Percentiles rank a stretch among this genome's conserved stretches.
Evolutionary conservation across 768 basidiomycete genomes (phyloP).

Genomic region (Boletales sp.): DNA sequence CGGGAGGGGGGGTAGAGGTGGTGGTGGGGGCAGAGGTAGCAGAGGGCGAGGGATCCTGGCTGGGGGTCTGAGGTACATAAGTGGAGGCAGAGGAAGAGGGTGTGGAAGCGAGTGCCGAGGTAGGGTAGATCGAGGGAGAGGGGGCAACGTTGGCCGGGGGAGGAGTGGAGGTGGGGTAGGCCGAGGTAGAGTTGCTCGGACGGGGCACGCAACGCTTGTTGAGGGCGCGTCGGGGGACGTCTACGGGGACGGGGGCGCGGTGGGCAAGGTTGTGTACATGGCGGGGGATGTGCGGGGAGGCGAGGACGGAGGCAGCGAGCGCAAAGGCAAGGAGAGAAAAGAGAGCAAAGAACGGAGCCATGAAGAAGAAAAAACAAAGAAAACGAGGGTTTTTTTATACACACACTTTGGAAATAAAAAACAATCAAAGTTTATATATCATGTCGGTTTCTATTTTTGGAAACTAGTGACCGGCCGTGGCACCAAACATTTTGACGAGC

Average conservation of each 20-base stretch:
- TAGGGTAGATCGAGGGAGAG: not conserved
- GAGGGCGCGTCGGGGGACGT: slow-evolving; percentile 18
- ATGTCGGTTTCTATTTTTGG: not conserved
- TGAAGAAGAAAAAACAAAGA: slow-evolving; percentile 4
- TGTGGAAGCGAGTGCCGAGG: not conserved
- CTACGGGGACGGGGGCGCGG: slow-evolving; percentile 7
- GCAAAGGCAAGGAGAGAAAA: slow-evolving; percentile 43
- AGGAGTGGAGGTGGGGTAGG: not conserved
- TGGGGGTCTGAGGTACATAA: no score
- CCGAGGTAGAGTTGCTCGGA: slow-evolving; percentile 12
- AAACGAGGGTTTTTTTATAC: no score
- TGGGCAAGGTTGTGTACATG: slow-evolving; percentile 20
- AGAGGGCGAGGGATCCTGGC: not conserved
- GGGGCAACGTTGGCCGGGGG: not conserved
- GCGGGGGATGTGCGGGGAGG: slow-evolving; percentile 37
- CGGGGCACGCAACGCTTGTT: slow-evolving; percentile 24
- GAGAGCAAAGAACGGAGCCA: slow-evolving; percentile 38
- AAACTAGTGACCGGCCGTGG: slow-evolving; percentile 25
- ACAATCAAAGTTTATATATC: no score
- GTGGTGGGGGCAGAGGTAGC: not conserved
- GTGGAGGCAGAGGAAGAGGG: not conserved
- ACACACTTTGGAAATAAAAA: no score
- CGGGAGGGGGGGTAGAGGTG: not conserved
- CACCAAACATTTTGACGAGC: slow-evolving; percentile 81
- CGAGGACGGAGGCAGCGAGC: slow-evolving; percentile 35